Base-by-base conservation (phyloP, 192 early-diverging fungal genomes). In the Cladochytrium replicatum region DNA sequence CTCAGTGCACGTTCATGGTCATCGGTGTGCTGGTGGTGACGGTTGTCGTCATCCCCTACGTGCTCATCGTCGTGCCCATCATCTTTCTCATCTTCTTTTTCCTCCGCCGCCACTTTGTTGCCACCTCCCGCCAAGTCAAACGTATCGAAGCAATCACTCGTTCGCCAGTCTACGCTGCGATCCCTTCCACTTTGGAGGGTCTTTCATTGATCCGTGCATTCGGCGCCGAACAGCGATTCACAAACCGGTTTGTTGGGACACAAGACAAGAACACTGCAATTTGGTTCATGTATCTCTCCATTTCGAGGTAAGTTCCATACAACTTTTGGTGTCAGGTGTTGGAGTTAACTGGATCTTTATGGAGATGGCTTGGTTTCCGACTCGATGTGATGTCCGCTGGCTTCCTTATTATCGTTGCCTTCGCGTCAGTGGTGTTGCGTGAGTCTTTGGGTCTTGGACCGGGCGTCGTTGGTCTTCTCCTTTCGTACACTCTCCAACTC, bases 191-290 rank as follows among this genome's bases (percentile, higher is more conserved):
- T 0, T 50, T 87, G 26, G 86, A 82, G 15, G 87, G 86, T 0
- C 57, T 81, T 23, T 68, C 74, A 0, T 75, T 74, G 30, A 80
- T 92, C 34, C 77, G 87, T 32, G 68, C 86, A 0, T 86, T 77
- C 52, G 58, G 63, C 24, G 72, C 60, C 1, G 71, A 74, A 31
- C 21, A 66, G 29, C 67, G 66, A 2, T 91, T 91, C 38, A 61
- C 65, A 27, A 37, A 42, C 0, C 38, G 62, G 6, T 80, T 85
- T 38, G 60, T 69, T 21, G 49, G 64, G 3, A 57, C 74, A 4
- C 66, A 71, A 4, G 79, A 89, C 58, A 61, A 81, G 5, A 77
- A 82, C 43, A 64, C 71, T 2, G 60, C 74, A 1, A 66, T 80
- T 0, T 80, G 66, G 46, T 83, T 85, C 54, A 23, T 57, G 4